Evolutionary conservation across 768 basidiomycete genomes (phyloP), one percentile per base, ranked within the genome.

Genomic region (Panaeolus papilionaceus): DNA sequence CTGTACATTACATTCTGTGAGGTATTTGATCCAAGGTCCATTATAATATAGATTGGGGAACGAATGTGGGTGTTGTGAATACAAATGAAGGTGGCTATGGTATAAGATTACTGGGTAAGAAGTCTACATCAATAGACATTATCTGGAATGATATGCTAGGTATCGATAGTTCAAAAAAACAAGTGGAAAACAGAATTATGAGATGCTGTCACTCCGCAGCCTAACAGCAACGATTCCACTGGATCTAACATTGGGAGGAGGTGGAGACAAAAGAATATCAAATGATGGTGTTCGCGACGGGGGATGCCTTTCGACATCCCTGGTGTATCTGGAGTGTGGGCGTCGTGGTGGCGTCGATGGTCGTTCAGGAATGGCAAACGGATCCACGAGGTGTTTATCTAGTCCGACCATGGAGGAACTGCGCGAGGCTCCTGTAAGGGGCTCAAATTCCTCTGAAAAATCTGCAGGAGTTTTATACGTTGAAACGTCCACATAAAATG

Each of bases 191-290:
- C 3, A 28, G 11, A 4, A 16, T 14, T 37, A 58, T 11, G 28
- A 58, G 10, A 7, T 11, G 20, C 14, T 33, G 8, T 58, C 54
- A 28, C 54, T 37, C 33, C 54, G 26, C 33, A 58, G 10, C 14
- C 54, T 58, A 37, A 58, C 54, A 14, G 28, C 54, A 10, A 58
- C 28, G 14, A 58, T 58, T n/a, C 54, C 54, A 16, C 54, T 58
- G 14, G 54, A 58, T 58, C 54, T 58, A 58, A 58, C 54, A n/a
- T 58, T 58, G 10, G 54, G 54, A 3, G 54, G 54, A 58, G 54
- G 54, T 58, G 54, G 11, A 2, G 54, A 58, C 26, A 58, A 16
- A 9, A 58, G 54, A 58, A 58, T 58, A 28, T 58, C 54, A 23
- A 58, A 58, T 11, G 54, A 58, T 12, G 54, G 33, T 16, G 54